Percentiles rank a stretch among this genome's conserved stretches.
Evolutionary conservation across 306 rosid genomes (phyloP).

Genomic region (Cicer bijugum): DNA sequence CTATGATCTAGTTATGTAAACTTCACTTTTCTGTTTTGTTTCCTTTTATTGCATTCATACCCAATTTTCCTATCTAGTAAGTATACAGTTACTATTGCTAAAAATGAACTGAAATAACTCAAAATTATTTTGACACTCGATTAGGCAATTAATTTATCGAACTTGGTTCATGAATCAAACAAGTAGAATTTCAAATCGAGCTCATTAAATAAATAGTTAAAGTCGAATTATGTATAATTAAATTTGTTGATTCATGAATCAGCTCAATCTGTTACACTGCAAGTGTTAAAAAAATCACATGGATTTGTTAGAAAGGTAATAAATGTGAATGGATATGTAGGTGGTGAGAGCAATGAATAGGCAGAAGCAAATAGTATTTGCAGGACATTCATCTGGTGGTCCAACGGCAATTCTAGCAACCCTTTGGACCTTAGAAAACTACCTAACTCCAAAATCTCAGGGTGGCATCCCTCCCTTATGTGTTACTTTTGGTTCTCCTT

Average conservation of each 20-base stretch:
- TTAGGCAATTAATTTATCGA: not conserved
- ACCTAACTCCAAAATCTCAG: not conserved
- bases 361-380: conserved; percentile 56
- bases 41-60: not conserved
- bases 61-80: not conserved
- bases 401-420: conserved; percentile 73
- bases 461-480: conserved; percentile 49
- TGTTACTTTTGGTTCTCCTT: conserved; percentile 83
- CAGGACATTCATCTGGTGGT: conserved; percentile 79
- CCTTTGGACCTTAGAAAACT: conserved; percentile 61
- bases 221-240: not conserved
- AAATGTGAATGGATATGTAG: conserved; percentile 49
- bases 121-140: not conserved
- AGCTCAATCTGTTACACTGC: not conserved
- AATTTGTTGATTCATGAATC: not conserved
- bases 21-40: not conserved
- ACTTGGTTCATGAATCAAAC: not conserved
- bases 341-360: conserved; percentile 44
- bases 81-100: not conserved
- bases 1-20: not conserved
- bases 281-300: not conserved
- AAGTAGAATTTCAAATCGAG: not conserved
- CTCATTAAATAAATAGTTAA: not conserved
- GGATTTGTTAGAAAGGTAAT: conserved; percentile 10
- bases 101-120: not conserved